phyloP scores from a whole-genome alignment of 257 asterid genomes.

The Eustoma russellianum region DNA sequence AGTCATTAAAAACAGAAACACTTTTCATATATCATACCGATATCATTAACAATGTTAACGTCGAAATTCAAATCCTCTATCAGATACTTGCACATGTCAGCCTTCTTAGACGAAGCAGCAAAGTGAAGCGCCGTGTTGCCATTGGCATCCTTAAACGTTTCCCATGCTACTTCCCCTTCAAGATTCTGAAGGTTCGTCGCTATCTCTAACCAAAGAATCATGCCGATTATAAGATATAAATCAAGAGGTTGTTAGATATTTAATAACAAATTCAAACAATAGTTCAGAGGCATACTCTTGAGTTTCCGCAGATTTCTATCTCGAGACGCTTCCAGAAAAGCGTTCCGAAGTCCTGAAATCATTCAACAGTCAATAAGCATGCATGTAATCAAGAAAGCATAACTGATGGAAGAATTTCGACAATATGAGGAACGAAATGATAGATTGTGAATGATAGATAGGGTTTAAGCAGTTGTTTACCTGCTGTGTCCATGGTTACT shows the following conservation, averaged over 20 bases:
- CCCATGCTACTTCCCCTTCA: background rate
- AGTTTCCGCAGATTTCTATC: slow-evolving; percentile 2
- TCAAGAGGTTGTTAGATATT: no score
- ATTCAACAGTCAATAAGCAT: no score
- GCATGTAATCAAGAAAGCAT: no score
- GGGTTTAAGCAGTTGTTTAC: no score
- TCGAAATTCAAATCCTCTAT: slow-evolving; percentile 11
- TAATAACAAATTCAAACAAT: background rate
- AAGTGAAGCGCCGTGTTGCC: slow-evolving; percentile 14
- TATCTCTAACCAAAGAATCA: slow-evolving; percentile 1
- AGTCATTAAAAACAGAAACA: no score
- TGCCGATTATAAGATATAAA: background rate
- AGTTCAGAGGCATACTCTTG: slow-evolving; percentile 5
- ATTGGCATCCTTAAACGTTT: background rate
- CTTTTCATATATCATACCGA: background rate
- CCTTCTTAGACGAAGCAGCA: slow-evolving; percentile 15
- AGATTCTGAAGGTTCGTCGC: background rate
- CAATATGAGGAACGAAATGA: no score
- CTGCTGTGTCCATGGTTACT: no score
- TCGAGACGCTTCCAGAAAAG: slow-evolving; percentile 1
- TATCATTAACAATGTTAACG: background rate
- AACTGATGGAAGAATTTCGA: no score
- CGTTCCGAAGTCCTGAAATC: no score
- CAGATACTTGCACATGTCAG: slow-evolving; percentile 13
- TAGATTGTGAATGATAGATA: no score